Percentiles rank a stretch among this genome's conserved stretches.
These are phyloP conservation scores for Cryptococcus hybrid DNA, from an alignment of 1,284 basidiomycete genomes.

Conservation along the genomic window DNA sequence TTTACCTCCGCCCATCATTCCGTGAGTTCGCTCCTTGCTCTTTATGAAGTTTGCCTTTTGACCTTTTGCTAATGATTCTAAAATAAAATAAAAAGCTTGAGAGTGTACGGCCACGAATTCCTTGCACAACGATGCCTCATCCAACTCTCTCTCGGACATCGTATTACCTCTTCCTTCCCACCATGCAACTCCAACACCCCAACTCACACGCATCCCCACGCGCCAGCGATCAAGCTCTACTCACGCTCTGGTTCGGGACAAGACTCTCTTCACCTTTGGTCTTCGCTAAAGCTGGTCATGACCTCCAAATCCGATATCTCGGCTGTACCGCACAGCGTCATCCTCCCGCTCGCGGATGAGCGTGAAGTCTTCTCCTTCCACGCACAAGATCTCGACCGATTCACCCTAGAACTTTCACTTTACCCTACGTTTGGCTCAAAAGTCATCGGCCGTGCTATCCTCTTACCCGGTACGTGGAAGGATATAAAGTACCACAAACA, in stretches of 20 bases:
- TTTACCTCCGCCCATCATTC: constrained; percentile 97
- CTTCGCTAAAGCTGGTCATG: constrained; percentile 93
- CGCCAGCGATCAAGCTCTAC: constrained; percentile 56
- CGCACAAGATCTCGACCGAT: constrained; percentile 66
- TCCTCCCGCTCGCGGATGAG: constrained; percentile 77
- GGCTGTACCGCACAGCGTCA: constrained; percentile 82
- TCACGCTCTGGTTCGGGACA: constrained; percentile 44
- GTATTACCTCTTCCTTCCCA: constrained; percentile 39
- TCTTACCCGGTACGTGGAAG: constrained; percentile 72
- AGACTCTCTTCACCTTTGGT: constrained; percentile 50
- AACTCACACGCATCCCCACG: not conserved
- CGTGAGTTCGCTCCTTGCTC: constrained; percentile 47
- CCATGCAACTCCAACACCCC: constrained; percentile 17
- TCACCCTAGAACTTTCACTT: constrained; percentile 89
- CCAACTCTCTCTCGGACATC: constrained; percentile 80
- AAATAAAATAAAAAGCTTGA: constrained; percentile 23
- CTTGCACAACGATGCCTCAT: constrained; percentile 85
- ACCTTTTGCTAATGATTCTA: not conserved
- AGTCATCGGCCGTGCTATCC: constrained; percentile 90
- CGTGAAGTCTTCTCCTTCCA: constrained; percentile 89
- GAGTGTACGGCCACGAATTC: constrained; percentile 52
- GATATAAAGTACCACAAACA: constrained; percentile 56
- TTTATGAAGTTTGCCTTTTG: too few species aligned
- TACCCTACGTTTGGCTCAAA: constrained; percentile 99
- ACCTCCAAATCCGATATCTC: constrained; percentile 73